Base-by-base conservation (phyloP, 2,329 filamentous ascomycete genomes). In the Cladosporium halotolerans region DNA sequence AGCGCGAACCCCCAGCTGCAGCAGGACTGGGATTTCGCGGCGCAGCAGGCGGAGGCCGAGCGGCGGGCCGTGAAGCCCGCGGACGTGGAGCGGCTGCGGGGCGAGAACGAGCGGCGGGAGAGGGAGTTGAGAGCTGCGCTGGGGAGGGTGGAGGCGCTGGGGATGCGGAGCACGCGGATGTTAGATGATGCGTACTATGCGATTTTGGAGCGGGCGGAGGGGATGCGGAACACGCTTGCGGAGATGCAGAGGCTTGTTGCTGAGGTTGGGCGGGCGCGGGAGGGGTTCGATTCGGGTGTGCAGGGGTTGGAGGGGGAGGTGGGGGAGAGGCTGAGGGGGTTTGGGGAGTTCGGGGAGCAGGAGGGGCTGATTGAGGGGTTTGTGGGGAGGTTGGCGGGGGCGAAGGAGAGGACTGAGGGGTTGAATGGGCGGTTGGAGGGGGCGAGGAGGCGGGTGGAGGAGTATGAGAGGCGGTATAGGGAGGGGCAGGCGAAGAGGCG, bases 131-230 rank as follows among this genome's bases (percentile, higher is more conserved):
- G 69, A 6, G 54, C 61, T 16, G 68, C 71, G 18, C 62, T 77
- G 9, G 68, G 72, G 48, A 60, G 58, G 45, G 74, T 90, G 9
- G 65, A 68, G 51, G 65, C 67, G 78, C 77, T 60, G 72, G 77
- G 32, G 77, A 83, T 66, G 85, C 85, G 18, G 76, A 81, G 52
- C 19, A 87, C 83, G 13, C 76, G 79, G 56, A 79, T 79, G 33
- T 79, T 92, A 40, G 86, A 91, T 66, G 81, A 86, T 55, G 84
- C 84, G 3, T 91, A 90, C 70, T 86, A 87, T 58, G 80, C 81
- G 0, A 79, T 90, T 9, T 74, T 89, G 31, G 83, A 88, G 65
- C 88, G 85, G 63, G 76, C 86, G 45, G 78, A 78, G 46, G 68
- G 76, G 1, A 73, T 91, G 36, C 83, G 85, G 51, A 78, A 75